phyloP scores from a whole-genome alignment of 768 basidiomycete species.

The Kwoniella dendrophila region DNA sequence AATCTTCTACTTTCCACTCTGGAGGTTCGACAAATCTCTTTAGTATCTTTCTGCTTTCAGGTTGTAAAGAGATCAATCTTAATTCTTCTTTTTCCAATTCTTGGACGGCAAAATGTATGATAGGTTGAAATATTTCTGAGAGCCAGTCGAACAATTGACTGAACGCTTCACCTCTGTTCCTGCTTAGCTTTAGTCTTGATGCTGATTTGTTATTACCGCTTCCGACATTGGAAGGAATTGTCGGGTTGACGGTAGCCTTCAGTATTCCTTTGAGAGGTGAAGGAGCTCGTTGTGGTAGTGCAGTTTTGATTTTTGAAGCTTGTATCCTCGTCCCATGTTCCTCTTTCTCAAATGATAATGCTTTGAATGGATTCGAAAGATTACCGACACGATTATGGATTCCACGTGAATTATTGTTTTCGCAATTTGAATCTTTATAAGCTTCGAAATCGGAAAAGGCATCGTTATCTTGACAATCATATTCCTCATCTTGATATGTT shows the following conservation, averaged over 20 bases:
- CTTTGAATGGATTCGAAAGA: not conserved
- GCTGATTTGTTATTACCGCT: too few relatives aligned
- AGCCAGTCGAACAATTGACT: constrained; percentile 35
- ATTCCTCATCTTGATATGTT: too few relatives aligned
- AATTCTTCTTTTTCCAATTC: constrained; percentile 16
- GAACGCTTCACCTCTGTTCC: constrained; percentile 32
- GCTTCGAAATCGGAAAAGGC: not conserved
- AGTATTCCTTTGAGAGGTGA: not conserved
- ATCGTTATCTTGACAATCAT: too few relatives aligned
- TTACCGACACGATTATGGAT: not conserved
- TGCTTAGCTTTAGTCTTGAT: not conserved
- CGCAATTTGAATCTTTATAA: not conserved
- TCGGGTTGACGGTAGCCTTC: not conserved
- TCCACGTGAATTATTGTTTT: not conserved
- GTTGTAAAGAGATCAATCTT: not conserved
- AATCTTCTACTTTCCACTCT: constrained; percentile 23
- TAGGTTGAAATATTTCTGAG: constrained; percentile 27
- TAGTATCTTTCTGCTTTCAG: not conserved
- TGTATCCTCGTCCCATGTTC: not conserved
- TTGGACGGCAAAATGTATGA: constrained; percentile 24
- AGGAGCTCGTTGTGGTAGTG: not conserved
- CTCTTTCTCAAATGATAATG: not conserved
- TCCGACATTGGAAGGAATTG: not conserved
- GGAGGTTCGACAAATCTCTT: not conserved
- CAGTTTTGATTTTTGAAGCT: not conserved